Percentiles rank a stretch among this genome's conserved stretches.
phyloP scores from a whole-genome alignment of 352 stramenopile genomes.

The Phytophthora melonis region DNA sequence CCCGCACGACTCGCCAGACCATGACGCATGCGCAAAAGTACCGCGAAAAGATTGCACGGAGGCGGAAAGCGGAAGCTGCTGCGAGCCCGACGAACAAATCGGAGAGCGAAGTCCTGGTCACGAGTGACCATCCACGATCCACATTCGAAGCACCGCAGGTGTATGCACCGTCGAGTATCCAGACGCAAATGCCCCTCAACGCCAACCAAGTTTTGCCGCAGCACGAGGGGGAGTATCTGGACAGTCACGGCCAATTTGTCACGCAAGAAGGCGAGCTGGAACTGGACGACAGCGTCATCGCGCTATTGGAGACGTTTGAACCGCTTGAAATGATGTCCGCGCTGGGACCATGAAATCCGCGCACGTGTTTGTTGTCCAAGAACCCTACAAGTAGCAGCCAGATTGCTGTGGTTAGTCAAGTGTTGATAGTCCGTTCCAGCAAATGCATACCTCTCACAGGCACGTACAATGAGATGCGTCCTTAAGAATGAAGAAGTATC shows the following conservation, averaged over 20 bases:
- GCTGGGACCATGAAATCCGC: slow-evolving; percentile 23
- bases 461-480: slow-evolving; percentile 39
- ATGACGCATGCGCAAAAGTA: slow-evolving; percentile 66
- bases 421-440: slow-evolving; percentile 38
- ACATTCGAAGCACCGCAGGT: slow-evolving; percentile 11
- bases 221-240: slow-evolving; percentile 32
- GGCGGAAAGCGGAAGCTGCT: slow-evolving; percentile 40
- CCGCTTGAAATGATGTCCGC: slow-evolving; percentile 50
- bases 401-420: slow-evolving; percentile 37
- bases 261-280: slow-evolving; percentile 37
- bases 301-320: slow-evolving; percentile 47
- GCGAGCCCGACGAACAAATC: slow-evolving; percentile 32
- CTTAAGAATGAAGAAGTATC: slow-evolving; percentile 39
- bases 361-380: slow-evolving; percentile 34
- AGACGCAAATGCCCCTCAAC: slow-evolving; percentile 8
- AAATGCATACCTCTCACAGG: slow-evolving; percentile 30
- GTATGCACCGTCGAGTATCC: slow-evolving; percentile 9
- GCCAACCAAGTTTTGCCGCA: slow-evolving; percentile 11
- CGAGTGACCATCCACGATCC: slow-evolving; percentile 22
- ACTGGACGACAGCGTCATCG: slow-evolving; percentile 47
- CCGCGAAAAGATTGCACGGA: slow-evolving; percentile 58
- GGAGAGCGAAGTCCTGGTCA: slow-evolving; percentile 20
- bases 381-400: slow-evolving; percentile 27
- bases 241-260: slow-evolving; percentile 40
- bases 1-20: slow-evolving; percentile 62